phyloP scores from a whole-genome alignment of 2,329 filamentous ascomycete genomes.

The Thielaviopsis musarum region DNA sequence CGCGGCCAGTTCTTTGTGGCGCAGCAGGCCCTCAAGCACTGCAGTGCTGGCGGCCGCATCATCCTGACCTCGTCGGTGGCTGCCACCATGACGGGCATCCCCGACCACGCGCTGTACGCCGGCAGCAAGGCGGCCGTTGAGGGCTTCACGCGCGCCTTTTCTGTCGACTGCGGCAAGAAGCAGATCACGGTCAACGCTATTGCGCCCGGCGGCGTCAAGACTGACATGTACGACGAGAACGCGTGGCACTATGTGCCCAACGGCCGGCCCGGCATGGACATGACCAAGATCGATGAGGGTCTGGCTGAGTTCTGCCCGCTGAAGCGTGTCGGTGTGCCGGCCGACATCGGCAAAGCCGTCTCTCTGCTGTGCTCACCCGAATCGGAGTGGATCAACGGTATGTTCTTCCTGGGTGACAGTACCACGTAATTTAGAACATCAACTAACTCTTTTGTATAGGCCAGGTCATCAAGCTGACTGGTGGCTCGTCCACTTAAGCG shows the following conservation, averaged over 20 bases:
- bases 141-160: slow-evolving; percentile 54
- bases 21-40: slow-evolving; percentile 55
- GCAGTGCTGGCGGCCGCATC: slow-evolving; percentile 52
- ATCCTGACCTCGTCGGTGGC: slow-evolving; percentile 59
- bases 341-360: slow-evolving; percentile 42
- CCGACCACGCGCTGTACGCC: slow-evolving; percentile 55
- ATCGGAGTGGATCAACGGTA: slow-evolving; percentile 49
- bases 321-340: slow-evolving; percentile 38
- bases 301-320: slow-evolving; percentile 42
- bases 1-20: slow-evolving; percentile 64
- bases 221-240: slow-evolving; percentile 60
- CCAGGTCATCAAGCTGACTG: slow-evolving; percentile 24
- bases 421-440: background rate
- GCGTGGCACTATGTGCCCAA: slow-evolving; percentile 48
- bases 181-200: slow-evolving; percentile 58
- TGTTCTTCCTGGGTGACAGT: slow-evolving; percentile 15
- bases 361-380: slow-evolving; percentile 38
- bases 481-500: slow-evolving; percentile 18
- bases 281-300: slow-evolving; percentile 35
- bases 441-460: slow-evolving; percentile 15
- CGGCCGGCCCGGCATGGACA: slow-evolving; percentile 32
- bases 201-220: slow-evolving; percentile 57
- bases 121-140: slow-evolving; percentile 58
- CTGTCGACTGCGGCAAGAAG: slow-evolving; percentile 51
- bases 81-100: slow-evolving; percentile 46